phyloP scores from a whole-genome alignment of 1,284 basidiomycete genomes.

The Rhodotorula sp. region DNA sequence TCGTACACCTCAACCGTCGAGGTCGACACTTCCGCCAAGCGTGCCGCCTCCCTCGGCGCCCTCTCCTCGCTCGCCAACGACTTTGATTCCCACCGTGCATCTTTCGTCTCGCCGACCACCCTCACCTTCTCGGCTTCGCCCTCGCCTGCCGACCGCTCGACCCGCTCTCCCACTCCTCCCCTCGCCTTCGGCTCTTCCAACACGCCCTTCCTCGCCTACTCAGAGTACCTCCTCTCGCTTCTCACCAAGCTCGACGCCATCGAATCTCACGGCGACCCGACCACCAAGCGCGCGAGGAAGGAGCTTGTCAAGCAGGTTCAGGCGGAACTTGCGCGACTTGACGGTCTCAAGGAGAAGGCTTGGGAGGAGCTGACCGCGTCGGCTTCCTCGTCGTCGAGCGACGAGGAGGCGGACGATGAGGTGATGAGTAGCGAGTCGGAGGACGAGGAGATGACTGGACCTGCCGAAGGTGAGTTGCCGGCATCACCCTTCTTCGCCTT shows the following conservation, averaged over 20 bases:
- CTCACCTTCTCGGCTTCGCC: conserved; percentile 17
- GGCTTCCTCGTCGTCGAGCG: background rate
- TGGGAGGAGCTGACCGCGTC: conserved; percentile 42
- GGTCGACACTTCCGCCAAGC: background rate
- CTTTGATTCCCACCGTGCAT: conserved; percentile 4
- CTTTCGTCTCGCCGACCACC: conserved; percentile 16
- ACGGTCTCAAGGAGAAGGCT: conserved; percentile 50
- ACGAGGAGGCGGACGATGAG: background rate
- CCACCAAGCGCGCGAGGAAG: conserved; percentile 59
- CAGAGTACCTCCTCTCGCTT: conserved; percentile 61
- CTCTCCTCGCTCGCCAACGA: conserved; percentile 19
- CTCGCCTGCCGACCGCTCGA: background rate
- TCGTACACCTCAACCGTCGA: conserved; percentile 1
- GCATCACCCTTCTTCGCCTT: background rate
- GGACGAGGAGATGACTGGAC: background rate
- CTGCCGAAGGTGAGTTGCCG: background rate
- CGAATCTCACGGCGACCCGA: conserved; percentile 61
- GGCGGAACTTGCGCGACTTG: conserved; percentile 58
- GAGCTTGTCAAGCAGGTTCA: conserved; percentile 62
- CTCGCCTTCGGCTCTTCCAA: conserved; percentile 58
- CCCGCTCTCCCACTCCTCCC: conserved; percentile 38
- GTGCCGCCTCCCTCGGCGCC: conserved; percentile 13
- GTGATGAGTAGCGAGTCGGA: background rate
- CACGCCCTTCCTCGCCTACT: conserved; percentile 60
- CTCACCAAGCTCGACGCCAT: conserved; percentile 65